These are phyloP conservation scores for Letharia lupina DNA, from an alignment of 495 filamentous ascomycete genomes.

Conservation along the genomic window DNA sequence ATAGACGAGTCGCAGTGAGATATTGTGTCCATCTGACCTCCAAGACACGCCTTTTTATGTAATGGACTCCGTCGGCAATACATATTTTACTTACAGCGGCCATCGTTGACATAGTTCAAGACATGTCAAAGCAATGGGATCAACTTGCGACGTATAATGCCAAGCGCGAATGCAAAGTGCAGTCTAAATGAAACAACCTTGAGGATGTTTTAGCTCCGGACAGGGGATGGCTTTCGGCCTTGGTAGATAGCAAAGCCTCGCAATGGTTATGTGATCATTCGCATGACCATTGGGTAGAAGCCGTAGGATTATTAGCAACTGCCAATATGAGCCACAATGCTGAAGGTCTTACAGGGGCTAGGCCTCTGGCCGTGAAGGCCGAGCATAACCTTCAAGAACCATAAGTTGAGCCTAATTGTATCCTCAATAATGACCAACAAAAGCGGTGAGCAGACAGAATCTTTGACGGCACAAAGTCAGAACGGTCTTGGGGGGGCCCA, in stretches of 20 bases:
- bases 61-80: background rate
- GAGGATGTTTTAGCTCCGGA: slow-evolving; percentile 4
- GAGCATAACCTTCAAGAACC: background rate
- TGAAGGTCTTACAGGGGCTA: background rate
- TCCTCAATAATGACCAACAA: background rate
- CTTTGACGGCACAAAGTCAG: background rate
- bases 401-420: background rate
- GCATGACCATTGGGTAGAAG: background rate
- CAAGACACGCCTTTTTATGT: background rate
- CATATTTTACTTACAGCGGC: background rate
- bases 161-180: background rate
- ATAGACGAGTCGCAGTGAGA: background rate
- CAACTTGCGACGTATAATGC: background rate
- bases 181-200: background rate
- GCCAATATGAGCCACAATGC: background rate
- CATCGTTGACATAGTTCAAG: background rate
- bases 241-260: background rate
- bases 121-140: background rate
- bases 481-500: background rate
- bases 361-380: background rate
- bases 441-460: background rate
- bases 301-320: background rate
- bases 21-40: background rate
- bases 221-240: background rate
- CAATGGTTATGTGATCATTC: background rate